A percentile compares a stretch with the other conserved stretches of the same genome.
phyloP scores from a whole-genome alignment of 345 rosid species.

The Salix arbutifolia region DNA sequence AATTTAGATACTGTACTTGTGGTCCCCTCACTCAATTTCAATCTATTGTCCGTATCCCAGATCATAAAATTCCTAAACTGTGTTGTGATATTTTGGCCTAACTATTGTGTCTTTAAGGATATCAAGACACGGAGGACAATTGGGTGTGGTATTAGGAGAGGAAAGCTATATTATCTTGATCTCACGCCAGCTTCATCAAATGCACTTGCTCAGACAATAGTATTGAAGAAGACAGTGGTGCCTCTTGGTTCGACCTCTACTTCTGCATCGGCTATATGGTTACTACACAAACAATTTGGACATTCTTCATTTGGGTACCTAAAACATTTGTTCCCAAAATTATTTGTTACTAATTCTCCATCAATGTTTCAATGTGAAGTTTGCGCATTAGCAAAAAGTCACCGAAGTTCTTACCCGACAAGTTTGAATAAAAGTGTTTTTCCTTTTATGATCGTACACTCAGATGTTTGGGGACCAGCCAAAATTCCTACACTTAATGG shows the following conservation, averaged over 20 bases:
- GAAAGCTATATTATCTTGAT: slow-evolving; percentile 5
- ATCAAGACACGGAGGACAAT: neutral
- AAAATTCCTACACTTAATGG: slow-evolving; percentile 8
- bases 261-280: neutral
- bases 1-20: too few relatives aligned
- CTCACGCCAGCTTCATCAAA: neutral
- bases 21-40: too few relatives aligned
- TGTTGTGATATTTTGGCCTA: too few relatives aligned
- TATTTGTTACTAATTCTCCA: neutral
- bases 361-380: neutral
- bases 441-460: neutral
- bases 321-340: neutral
- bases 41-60: too few relatives aligned
- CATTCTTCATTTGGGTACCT: slow-evolving; percentile 1
- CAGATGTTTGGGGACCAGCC: neutral
- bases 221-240: too few relatives aligned
- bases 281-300: neutral
- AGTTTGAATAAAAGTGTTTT: neutral
- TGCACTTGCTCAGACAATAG: neutral
- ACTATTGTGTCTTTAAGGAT: slow-evolving; percentile 6
- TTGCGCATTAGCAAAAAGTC: neutral
- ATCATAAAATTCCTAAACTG: too few relatives aligned
- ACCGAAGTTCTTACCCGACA: neutral
- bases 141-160: slow-evolving; percentile 3
- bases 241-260: neutral